Percentiles rank a stretch among this genome's conserved stretches.
phyloP scores from a whole-genome alignment of 31 red algal species.

The Bonnemaisonia californica region DNA sequence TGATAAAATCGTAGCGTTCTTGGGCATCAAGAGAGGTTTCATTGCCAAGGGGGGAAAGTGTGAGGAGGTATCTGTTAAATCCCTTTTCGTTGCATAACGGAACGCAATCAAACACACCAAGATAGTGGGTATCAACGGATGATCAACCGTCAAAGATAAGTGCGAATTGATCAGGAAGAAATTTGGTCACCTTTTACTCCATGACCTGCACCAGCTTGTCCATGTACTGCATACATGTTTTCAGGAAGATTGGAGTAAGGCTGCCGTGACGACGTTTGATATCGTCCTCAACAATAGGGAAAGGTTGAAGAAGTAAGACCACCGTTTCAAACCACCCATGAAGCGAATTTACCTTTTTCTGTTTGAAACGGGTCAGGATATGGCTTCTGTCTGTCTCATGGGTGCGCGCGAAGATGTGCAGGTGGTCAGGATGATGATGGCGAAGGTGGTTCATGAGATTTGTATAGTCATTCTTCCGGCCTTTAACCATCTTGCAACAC shows the following conservation, averaged over 20 bases:
- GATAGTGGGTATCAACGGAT: conserved; percentile 9
- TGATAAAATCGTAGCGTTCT: conserved; percentile 12
- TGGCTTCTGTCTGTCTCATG: neutral
- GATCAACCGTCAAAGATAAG: conserved; percentile 35
- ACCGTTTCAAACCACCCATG: conserved; percentile 2
- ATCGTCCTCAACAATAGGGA: conserved; percentile 3
- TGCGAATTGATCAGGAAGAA: conserved; percentile 26
- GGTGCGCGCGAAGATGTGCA: neutral
- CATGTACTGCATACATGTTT: conserved; percentile 17
- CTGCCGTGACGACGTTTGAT: neutral
- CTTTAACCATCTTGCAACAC: too few species aligned
- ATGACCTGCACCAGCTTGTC: neutral
- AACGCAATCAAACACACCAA: conserved; percentile 37
- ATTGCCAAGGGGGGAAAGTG: conserved; percentile 22
- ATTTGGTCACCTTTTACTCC: conserved; percentile 1
- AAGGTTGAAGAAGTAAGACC: neutral
- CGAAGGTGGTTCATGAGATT: too few species aligned
- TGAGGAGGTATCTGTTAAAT: neutral
- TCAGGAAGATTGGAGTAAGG: neutral
- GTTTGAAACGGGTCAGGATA: conserved; percentile 4
- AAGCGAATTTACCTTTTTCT: conserved; percentile 1
- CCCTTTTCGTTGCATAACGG: neutral
- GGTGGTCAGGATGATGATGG: neutral
- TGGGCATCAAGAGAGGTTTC: conserved; percentile 1
- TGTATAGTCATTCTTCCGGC: too few species aligned